Conservation (phyloP, 2,329 filamentous ascomycete species). For the Aspergillus felis region DNA sequence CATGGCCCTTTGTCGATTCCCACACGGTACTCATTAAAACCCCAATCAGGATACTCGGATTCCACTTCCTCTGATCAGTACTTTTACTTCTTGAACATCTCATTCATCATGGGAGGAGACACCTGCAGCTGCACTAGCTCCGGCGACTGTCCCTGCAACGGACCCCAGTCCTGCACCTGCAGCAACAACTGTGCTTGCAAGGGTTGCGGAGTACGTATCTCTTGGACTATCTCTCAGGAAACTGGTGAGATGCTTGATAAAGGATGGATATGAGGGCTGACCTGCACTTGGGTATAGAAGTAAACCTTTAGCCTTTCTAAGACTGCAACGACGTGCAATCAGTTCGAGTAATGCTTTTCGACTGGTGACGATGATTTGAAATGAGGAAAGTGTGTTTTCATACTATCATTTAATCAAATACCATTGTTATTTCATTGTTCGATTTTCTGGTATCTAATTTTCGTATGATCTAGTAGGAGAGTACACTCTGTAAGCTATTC, state of each 20-base stretch:
- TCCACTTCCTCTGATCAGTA: not conserved
- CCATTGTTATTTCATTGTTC: not conserved
- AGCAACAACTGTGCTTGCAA: constrained; percentile 33
- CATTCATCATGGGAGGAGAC: constrained; percentile 27
- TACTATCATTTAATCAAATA: too few species aligned
- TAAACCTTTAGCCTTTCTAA: constrained; percentile 6
- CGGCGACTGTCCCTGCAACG: constrained; percentile 30
- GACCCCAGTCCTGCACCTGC: constrained; percentile 31
- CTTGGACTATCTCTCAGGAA: not conserved
- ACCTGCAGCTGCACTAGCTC: constrained; percentile 32
- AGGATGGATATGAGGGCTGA: constrained; percentile 12
- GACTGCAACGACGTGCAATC: not conserved
- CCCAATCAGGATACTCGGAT: constrained; percentile 5
- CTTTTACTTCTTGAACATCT: not conserved
- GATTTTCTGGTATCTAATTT: not conserved
- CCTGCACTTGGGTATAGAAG: constrained; percentile 18
- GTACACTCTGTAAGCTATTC: not conserved
- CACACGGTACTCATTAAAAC: not conserved
- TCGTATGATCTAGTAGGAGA: not conserved
- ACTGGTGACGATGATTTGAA: not conserved
- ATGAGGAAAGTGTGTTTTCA: not conserved
- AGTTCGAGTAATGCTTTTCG: constrained; percentile 2
- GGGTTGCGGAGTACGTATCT: constrained; percentile 37
- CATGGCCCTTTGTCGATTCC: not conserved
- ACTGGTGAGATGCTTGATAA: constrained; percentile 7